Percentiles rank a stretch among this genome's conserved stretches.
Conservation (phyloP, 257 asterid genomes). For the Linderniella brevidens region DNA sequence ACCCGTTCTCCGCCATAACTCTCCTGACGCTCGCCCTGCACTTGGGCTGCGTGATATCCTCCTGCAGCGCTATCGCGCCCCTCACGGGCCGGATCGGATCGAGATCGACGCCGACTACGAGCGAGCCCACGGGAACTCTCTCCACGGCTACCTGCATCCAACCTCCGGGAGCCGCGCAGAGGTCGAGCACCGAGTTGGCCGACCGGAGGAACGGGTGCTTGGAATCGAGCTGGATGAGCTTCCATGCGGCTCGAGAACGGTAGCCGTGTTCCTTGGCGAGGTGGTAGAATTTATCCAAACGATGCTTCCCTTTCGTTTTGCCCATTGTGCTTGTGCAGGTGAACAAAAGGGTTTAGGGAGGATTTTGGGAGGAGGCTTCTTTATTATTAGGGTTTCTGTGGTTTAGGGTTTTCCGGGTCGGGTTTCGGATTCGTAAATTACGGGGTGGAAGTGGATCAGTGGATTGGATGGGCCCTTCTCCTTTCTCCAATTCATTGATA, state of each 20-base stretch:
- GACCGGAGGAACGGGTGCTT: slow-evolving; percentile 57
- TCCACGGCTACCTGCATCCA: slow-evolving; percentile 91
- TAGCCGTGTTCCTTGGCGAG: slow-evolving; percentile 81
- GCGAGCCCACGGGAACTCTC: slow-evolving; percentile 66
- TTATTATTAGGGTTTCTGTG: too few relatives aligned
- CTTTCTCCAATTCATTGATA: too few relatives aligned
- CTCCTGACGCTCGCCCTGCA: slow-evolving; percentile 44
- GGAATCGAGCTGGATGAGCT: slow-evolving; percentile 73
- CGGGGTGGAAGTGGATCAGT: too few relatives aligned
- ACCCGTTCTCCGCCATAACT: slow-evolving; percentile 64
- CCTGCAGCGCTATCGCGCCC: slow-evolving; percentile 69
- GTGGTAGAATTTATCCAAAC: slow-evolving; percentile 70
- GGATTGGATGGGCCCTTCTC: too few relatives aligned
- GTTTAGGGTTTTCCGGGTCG: too few relatives aligned
- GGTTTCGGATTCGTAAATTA: too few relatives aligned
- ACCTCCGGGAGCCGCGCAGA: slow-evolving; percentile 98
- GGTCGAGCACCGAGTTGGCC: slow-evolving; percentile 67
- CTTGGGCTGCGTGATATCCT: slow-evolving; percentile 58
- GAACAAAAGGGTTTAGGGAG: slow-evolving; percentile 5
- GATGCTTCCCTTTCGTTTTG: slow-evolving; percentile 81
- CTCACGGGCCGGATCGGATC: slow-evolving; percentile 71
- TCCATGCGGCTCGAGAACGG: slow-evolving; percentile 87
- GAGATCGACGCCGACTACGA: slow-evolving; percentile 77
- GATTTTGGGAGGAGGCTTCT: background rate
- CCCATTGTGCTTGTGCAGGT: slow-evolving; percentile 32